Evolutionary conservation across 441 rosid species (phyloP).

Genomic region (Croton laevigatus): DNA sequence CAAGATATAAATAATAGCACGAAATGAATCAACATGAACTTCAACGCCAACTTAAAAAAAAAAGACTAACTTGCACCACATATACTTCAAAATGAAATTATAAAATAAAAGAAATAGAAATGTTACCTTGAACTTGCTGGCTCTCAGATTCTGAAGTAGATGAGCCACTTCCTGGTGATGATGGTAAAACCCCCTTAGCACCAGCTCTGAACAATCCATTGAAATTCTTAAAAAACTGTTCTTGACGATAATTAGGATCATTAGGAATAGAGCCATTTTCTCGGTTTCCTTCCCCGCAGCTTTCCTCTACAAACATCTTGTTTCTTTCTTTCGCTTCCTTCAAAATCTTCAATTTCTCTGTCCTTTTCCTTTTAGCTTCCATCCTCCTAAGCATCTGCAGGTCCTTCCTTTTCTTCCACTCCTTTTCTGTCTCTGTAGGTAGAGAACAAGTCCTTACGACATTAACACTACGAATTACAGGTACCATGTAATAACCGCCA

Average conservation of each 20-base stretch:
- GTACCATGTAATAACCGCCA: slow-evolving; percentile 17
- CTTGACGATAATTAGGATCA: slow-evolving; percentile 25
- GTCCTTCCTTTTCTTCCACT: slow-evolving; percentile 78
- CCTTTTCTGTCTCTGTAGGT: slow-evolving; percentile 66
- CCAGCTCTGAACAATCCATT: slow-evolving; percentile 18
- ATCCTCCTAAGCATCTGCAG: slow-evolving; percentile 68
- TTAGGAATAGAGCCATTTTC: slow-evolving; percentile 27
- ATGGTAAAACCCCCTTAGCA: slow-evolving; percentile 17
- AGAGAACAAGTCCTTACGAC: slow-evolving; percentile 61
- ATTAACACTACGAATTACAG: slow-evolving; percentile 19
- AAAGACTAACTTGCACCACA: not conserved
- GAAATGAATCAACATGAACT: not conserved
- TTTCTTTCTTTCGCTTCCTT: slow-evolving; percentile 35
- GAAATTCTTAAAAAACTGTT: slow-evolving; percentile 17
- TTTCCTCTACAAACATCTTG: slow-evolving; percentile 29
- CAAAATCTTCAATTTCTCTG: slow-evolving; percentile 59
- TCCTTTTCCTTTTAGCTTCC: slow-evolving; percentile 83
- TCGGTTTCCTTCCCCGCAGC: slow-evolving; percentile 29
- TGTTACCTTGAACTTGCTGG: slow-evolving; percentile 42
- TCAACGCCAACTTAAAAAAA: no score
- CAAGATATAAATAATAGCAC: not conserved
- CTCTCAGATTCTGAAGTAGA: slow-evolving; percentile 46
- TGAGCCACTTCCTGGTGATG: slow-evolving; percentile 44
- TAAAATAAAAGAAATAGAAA: not conserved
- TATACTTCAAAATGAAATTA: not conserved